Percentiles rank a stretch among this genome's conserved stretches.
phyloP scores from a whole-genome alignment of 495 filamentous ascomycete genomes.

The Hypoxylon trugodes region DNA sequence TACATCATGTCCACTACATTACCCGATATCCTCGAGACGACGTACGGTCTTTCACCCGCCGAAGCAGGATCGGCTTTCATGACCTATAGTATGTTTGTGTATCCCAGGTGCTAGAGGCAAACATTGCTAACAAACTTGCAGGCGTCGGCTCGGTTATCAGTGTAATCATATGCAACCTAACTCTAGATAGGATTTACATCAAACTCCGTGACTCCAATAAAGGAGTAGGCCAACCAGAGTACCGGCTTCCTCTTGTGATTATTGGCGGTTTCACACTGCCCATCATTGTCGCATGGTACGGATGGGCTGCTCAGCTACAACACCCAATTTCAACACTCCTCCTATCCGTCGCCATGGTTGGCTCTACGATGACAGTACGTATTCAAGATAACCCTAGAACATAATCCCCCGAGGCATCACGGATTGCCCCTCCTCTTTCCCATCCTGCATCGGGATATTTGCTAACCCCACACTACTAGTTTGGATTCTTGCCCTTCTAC shows the following conservation, averaged over 20 bases:
- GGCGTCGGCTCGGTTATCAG: conserved; percentile 60
- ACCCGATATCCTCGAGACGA: conserved; percentile 56
- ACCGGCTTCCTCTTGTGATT: conserved; percentile 60
- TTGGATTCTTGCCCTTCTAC: conserved; percentile 58
- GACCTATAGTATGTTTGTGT: conserved; percentile 57
- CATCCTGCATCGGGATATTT: too few species aligned
- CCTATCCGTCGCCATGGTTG: conserved; percentile 47
- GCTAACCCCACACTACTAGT: too few species aligned
- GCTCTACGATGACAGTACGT: too few species aligned
- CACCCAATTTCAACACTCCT: conserved; percentile 54
- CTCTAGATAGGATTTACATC: conserved; percentile 62
- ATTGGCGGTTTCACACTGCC: conserved; percentile 55
- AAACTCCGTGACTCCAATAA: conserved; percentile 51
- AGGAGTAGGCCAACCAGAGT: conserved; percentile 55
- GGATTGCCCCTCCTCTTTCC: too few species aligned
- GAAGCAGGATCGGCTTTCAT: conserved; percentile 57
- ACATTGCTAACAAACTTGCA: conserved; percentile 44
- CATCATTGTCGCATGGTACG: conserved; percentile 54
- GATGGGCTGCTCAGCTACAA: conserved; percentile 54
- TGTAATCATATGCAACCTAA: conserved; percentile 54
- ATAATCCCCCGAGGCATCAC: too few species aligned
- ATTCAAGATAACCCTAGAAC: too few species aligned
- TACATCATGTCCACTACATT: conserved; percentile 64
- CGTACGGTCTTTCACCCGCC: conserved; percentile 58
- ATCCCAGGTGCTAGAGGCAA: background rate